Percentiles rank a stretch among this genome's conserved stretches.
Evolutionary conservation across 352 stramenopile species (phyloP).

Genomic region (Globisporangium spinosum): DNA sequence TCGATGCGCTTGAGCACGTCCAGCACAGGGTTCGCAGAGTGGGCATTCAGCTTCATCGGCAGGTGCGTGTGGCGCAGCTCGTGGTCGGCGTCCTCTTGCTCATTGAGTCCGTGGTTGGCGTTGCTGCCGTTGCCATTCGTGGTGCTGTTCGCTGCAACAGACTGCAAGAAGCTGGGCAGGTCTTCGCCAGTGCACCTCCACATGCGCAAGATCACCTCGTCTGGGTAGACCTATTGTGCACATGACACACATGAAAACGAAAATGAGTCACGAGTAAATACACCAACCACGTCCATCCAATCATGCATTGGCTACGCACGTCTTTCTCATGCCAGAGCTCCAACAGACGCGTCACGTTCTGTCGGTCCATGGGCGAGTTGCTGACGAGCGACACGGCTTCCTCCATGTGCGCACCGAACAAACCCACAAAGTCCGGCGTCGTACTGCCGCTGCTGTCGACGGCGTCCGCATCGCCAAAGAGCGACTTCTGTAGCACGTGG

Average conservation of each 20-base stretch:
- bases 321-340: conserved; percentile 79
- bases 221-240: conserved; percentile 32
- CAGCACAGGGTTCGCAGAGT: conserved; percentile 69
- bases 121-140: conserved; percentile 6
- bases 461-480: conserved; percentile 25
- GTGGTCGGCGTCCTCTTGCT: conserved; percentile 24
- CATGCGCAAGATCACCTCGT: conserved; percentile 60
- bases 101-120: conserved; percentile 11
- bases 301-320: conserved; percentile 19
- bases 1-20: conserved; percentile 82
- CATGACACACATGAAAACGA: neutral
- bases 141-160: conserved; percentile 10
- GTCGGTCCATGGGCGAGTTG: conserved; percentile 80
- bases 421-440: conserved; percentile 23
- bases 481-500: conserved; percentile 76
- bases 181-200: conserved; percentile 79
- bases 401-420: conserved; percentile 45
- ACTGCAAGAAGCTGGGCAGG: conserved; percentile 46
- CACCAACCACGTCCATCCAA: neutral
- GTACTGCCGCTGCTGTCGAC: neutral
- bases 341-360: conserved; percentile 68
- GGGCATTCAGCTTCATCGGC: conserved; percentile 75
- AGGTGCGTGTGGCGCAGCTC: conserved; percentile 31
- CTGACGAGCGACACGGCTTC: conserved; percentile 79
- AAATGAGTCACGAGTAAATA: neutral